A percentile compares a stretch with the other conserved stretches of the same genome.
Evolutionary conservation across 371 early-diverging fungal genomes (phyloP).

Genomic region (Chytridiales sp.): DNA sequence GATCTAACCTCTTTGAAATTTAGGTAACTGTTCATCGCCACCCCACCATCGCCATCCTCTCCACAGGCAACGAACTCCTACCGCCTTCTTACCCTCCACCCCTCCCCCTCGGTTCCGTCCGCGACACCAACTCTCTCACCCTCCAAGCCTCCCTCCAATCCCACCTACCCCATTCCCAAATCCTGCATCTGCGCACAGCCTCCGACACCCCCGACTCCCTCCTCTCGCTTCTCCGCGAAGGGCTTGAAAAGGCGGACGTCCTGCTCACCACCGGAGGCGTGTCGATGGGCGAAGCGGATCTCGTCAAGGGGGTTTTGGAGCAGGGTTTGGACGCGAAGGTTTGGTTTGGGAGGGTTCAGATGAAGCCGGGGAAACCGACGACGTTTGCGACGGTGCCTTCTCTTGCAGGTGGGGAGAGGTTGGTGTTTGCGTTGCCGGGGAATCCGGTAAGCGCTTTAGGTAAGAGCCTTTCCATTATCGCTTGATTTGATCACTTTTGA

Average conservation of each 20-base stretch:
- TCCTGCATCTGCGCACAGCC: not conserved
- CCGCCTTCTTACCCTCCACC: constrained; percentile 50
- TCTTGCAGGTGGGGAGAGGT: constrained; percentile 31
- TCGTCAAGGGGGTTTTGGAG: constrained; percentile 81
- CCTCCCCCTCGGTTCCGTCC: constrained; percentile 65
- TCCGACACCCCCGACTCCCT: constrained; percentile 7
- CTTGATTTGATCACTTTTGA: not conserved
- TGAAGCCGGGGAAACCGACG: constrained; percentile 95
- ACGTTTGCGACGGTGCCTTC: constrained; percentile 79
- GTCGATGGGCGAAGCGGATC: constrained; percentile 93
- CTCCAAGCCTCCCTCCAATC: constrained; percentile 63
- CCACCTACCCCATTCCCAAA: constrained; percentile 19
- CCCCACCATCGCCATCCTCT: constrained; percentile 78
- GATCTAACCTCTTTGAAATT: not conserved
- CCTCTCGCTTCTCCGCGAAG: constrained; percentile 50
- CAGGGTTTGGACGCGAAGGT: constrained; percentile 70
- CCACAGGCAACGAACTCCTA: constrained; percentile 87
- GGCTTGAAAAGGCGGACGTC: constrained; percentile 70
- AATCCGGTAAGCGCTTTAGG: constrained; percentile 87
- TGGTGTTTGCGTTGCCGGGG: constrained; percentile 88
- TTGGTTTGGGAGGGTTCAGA: constrained; percentile 84
- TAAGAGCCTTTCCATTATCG: constrained; percentile 1
- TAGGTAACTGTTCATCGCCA: constrained; percentile 63
- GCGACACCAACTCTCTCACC: constrained; percentile 85
- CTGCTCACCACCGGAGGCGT: constrained; percentile 91